These are phyloP conservation scores for Protomyces inundatus DNA, from an alignment of 1,139 yeast species.

Conservation along the genomic window DNA sequence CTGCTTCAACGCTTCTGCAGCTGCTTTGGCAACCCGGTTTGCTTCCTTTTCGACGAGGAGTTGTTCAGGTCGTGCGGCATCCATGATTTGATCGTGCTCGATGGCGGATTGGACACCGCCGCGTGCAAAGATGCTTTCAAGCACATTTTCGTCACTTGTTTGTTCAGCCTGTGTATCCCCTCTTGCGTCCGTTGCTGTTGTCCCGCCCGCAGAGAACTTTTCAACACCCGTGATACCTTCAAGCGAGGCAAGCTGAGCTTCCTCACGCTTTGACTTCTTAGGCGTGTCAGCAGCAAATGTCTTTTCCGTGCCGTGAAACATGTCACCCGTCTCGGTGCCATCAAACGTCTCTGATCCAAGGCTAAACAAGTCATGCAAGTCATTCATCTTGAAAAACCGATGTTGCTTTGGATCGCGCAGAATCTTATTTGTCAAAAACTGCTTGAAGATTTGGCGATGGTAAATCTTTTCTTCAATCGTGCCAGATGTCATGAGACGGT, in stretches of 20 bases:
- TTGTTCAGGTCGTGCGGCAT: slow-evolving; percentile 51
- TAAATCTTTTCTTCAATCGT: slow-evolving; percentile 94
- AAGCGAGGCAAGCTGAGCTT: background rate
- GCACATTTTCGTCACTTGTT: slow-evolving; percentile 55
- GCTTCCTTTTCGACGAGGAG: slow-evolving; percentile 72
- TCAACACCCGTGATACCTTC: slow-evolving; percentile 25
- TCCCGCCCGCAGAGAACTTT: slow-evolving; percentile 33
- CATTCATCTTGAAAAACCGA: slow-evolving; percentile 85
- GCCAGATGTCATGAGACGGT: slow-evolving; percentile 88
- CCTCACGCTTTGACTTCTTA: background rate
- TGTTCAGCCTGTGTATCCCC: slow-evolving; percentile 37
- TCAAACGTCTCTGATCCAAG: slow-evolving; percentile 70
- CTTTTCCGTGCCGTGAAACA: slow-evolving; percentile 54
- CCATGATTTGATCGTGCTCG: slow-evolving; percentile 72
- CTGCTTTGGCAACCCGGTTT: slow-evolving; percentile 64
- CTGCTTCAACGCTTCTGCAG: slow-evolving; percentile 63
- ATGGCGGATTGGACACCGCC: slow-evolving; percentile 72
- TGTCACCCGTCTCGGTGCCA: slow-evolving; percentile 56
- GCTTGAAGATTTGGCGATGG: slow-evolving; percentile 94
- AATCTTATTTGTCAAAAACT: slow-evolving; percentile 85
- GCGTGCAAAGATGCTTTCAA: slow-evolving; percentile 68
- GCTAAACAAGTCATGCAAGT: slow-evolving; percentile 80
- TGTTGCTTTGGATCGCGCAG: slow-evolving; percentile 93
- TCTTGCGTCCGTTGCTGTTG: slow-evolving; percentile 47
- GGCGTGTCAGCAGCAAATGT: slow-evolving; percentile 34